Base-by-base conservation (phyloP, 2,329 filamentous ascomycete species). In the Trichoderma simmonsii region DNA sequence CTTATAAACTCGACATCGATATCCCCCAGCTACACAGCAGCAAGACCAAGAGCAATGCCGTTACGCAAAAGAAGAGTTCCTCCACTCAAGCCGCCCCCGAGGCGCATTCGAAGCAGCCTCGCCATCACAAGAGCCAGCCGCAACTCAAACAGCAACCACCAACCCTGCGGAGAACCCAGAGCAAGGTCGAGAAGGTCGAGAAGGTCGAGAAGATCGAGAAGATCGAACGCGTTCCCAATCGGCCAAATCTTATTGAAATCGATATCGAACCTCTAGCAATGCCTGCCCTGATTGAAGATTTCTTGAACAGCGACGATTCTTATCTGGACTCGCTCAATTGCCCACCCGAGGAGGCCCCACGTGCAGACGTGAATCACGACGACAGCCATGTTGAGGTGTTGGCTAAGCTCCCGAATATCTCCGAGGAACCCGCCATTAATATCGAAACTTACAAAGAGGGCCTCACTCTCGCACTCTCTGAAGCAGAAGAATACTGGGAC, bases 401-500 rank as follows among this genome's bases (percentile, higher is more conserved):
- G n/a, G 60, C 76, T 2, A 80, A 78, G 65, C 78, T 81, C 11
- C 75, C 78, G 1, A 77, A 80, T 36, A 79, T 80, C 34, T 75
- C 76, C 1, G 79, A 81, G 61, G 80, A 81, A 61, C 76, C 77
- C n/a, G 73, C 73, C 6, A 71, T 74, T 30, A 73, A 76, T 11
- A 64, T 76, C 14, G 71, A 74, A 18, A 70, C 75, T 6, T 75
- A 76, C 63, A 75, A 77, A 43, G 79, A 79, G n/a, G 71, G 36
- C 8, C 73, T 73, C 7, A 72, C 76, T 8, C 76, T 77, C 48
- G 75, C 78, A 26, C 78, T 82, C 54, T 83, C 80, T 2, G 82
- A 84, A 62, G 77, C 86, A 0, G 91, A 93, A 76, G 92, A 94
- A 79, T 92, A 91, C 76, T 94, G 91, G 91, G 91, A 93, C 18